Evolutionary conservation across 352 stramenopile species (phyloP).

Genomic region (Phytophthora kernoviae): DNA sequence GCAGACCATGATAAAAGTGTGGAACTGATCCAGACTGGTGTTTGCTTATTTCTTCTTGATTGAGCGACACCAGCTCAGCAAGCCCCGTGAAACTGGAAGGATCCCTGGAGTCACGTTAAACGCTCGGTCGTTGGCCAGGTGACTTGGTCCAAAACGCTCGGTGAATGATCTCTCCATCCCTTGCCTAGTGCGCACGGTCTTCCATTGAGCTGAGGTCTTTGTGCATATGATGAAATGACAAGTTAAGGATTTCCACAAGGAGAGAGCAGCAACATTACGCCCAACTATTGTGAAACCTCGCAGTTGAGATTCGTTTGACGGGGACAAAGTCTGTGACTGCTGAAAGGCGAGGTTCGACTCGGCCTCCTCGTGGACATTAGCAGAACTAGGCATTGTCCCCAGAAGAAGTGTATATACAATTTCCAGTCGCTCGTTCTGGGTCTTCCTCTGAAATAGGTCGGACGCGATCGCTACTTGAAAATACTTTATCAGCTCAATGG

Average conservation of each 20-base stretch:
- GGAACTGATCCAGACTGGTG: constrained; percentile 42
- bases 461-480: constrained; percentile 63
- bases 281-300: constrained; percentile 45
- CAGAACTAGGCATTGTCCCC: background rate
- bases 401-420: constrained; percentile 49
- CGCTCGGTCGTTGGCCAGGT: constrained; percentile 55
- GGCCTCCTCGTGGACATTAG: constrained; percentile 7
- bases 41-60: constrained; percentile 44
- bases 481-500: constrained; percentile 32
- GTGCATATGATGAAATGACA: constrained; percentile 50
- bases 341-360: constrained; percentile 6
- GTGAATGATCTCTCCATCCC: constrained; percentile 40
- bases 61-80: constrained; percentile 41
- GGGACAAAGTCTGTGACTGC: constrained; percentile 5
- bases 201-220: constrained; percentile 58
- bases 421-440: constrained; percentile 51
- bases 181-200: constrained; percentile 16
- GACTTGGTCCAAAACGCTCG: constrained; percentile 58
- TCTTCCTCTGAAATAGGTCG: constrained; percentile 49
- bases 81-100: constrained; percentile 45
- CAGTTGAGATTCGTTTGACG: constrained; percentile 19
- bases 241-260: constrained; percentile 46
- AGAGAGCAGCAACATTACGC: constrained; percentile 36
- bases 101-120: constrained; percentile 41
- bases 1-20: constrained; percentile 80